phyloP scores from a whole-genome alignment of 2,329 filamentous ascomycete genomes.

The Fusarium austroafricanum region DNA sequence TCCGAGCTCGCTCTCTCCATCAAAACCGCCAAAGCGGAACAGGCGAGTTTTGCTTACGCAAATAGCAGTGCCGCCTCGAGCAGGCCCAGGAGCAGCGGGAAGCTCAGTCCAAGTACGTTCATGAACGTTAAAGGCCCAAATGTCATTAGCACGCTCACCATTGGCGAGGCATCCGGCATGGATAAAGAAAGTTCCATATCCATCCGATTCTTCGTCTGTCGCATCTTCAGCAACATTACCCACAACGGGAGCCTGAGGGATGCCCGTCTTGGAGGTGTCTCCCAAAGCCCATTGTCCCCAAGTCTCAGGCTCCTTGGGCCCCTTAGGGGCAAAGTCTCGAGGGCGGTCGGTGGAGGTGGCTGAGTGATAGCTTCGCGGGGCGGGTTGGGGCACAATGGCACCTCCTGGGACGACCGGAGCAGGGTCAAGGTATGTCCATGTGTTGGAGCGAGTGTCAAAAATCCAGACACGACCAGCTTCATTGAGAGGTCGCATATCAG shows the following conservation, averaged over 20 bases:
- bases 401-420: conserved; percentile 57
- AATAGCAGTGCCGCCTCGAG: conserved; percentile 75
- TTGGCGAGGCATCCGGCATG: conserved; percentile 79
- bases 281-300: conserved; percentile 69
- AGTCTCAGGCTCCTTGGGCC: conserved; percentile 54
- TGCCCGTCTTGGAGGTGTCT: conserved; percentile 64
- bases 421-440: conserved; percentile 75
- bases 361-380: conserved; percentile 77
- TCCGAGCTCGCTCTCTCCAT: conserved; percentile 76
- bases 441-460: conserved; percentile 72
- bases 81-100: conserved; percentile 72
- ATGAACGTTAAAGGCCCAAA: conserved; percentile 81
- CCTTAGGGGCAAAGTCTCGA: conserved; percentile 58
- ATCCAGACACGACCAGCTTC: conserved; percentile 82
- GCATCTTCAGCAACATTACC: conserved; percentile 68
- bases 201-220: conserved; percentile 69
- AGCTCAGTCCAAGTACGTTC: conserved; percentile 75
- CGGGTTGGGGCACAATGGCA: conserved; percentile 61
- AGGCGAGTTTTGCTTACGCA: conserved; percentile 72
- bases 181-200: conserved; percentile 76
- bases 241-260: conserved; percentile 69
- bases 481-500: conserved; percentile 76
- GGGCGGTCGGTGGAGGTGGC: conserved; percentile 69
- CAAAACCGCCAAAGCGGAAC: conserved; percentile 85
- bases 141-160: conserved; percentile 71